Evolutionary conservation across 306 rosid species (phyloP).

Genomic region (Fragaria vesca): DNA sequence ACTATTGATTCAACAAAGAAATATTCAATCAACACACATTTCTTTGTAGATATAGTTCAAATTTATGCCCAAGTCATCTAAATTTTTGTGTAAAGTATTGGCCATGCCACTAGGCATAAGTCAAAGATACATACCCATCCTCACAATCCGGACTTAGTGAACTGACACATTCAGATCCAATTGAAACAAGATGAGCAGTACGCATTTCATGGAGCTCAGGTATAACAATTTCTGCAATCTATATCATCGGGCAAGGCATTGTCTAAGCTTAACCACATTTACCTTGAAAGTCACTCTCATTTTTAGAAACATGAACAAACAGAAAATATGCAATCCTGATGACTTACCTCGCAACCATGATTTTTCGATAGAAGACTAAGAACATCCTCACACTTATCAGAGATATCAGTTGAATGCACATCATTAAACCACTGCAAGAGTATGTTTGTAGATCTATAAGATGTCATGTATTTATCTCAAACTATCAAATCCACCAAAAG

Average conservation of each 20-base stretch:
- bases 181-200: conserved; percentile 76
- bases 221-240: conserved; percentile 67
- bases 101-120: not conserved
- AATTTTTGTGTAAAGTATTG: not conserved
- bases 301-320: not conserved
- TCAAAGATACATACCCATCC: conserved; percentile 66
- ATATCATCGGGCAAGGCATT: conserved; percentile 5
- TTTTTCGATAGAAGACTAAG: conserved; percentile 53
- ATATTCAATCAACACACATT: not conserved
- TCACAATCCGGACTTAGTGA: conserved; percentile 61
- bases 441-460: conserved; percentile 27
- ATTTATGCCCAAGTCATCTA: not conserved
- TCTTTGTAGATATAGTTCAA: not conserved
- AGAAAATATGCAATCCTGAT: conserved; percentile 4
- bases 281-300: not conserved
- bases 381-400: conserved; percentile 78
- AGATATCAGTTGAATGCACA: conserved; percentile 72
- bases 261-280: conserved; percentile 24
- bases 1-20: not conserved
- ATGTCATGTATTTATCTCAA: conserved; percentile 20
- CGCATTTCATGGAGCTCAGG: conserved; percentile 88
- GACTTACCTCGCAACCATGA: conserved; percentile 83
- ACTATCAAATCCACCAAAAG: not conserved
- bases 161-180: conserved; percentile 69
- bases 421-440: conserved; percentile 85